Evolutionary conservation across 805 yeast genomes (phyloP), one percentile per base, ranked within the genome.

Genomic region (Saccharomycopsis sp.): DNA sequence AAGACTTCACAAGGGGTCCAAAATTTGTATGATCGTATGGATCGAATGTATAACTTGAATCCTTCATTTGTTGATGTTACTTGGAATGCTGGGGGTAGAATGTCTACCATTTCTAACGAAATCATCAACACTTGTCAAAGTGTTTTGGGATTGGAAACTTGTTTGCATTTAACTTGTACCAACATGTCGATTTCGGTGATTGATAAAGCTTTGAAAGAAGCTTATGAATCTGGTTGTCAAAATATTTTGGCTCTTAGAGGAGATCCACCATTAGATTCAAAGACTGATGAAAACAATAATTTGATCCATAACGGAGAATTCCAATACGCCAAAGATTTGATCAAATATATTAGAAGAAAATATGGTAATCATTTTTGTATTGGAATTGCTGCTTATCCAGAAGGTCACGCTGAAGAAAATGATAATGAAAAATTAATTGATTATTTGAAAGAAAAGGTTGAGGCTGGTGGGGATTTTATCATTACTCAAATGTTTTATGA

Each of bases 401-500:
- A 92, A 58, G 96, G 96, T 2, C 95, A 88, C 54, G 88, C 96
- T 3, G 98, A 92, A 55, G 94, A 86, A 54, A 50, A 54, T 33
- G 76, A 74, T 41, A 62, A 62, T 6, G 68, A 67, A 19, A 55
- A 64, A 30, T 65, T 85, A 46, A 62, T 80, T 39, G 61, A 62
- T 19, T 82, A 70, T 52, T 68, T 92, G 56, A 85, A 84, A 59
- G 86, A 85, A 53, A 92, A 92, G 55, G 78, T 86, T 49, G 96
- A 92, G 51, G 86, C 82, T 2, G 98, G 98, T 18, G 98, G 95
- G 3, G 81, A 82, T 52, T 89, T 92, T 56, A 79, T 92, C 42
- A 78, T 92, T 49, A 92, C 98, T 3, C 98, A 92, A 61, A 84
- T 92, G 96, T 89, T 92, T 60, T 92, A 92, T 60, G 96, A 92